These are phyloP conservation scores for Lachancea lanzarotensis DNA, from an alignment of 805 yeast species.

Conservation along the genomic window DNA sequence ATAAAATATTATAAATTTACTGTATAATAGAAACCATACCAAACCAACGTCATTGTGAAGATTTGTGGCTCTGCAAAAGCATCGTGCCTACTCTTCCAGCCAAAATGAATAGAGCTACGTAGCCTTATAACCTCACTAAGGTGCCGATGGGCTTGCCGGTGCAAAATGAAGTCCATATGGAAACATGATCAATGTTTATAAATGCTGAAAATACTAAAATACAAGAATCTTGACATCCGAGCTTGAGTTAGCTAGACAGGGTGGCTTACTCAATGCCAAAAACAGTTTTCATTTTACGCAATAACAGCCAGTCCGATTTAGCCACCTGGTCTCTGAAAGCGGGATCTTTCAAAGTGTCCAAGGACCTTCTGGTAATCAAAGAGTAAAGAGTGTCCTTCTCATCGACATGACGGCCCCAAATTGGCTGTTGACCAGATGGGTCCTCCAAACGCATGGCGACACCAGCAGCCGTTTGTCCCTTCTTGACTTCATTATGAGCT, in stretches of 20 bases:
- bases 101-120: too few species aligned
- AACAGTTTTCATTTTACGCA: constrained; percentile 80
- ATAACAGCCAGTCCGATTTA: constrained; percentile 91
- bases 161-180: background rate
- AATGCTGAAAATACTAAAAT: constrained; percentile 6
- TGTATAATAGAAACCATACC: background rate
- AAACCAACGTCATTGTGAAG: too few species aligned
- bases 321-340: constrained; percentile 93
- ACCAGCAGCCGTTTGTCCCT: constrained; percentile 96
- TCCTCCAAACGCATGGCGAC: constrained; percentile 97
- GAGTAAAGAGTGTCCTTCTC: constrained; percentile 88
- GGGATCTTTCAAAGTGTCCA: constrained; percentile 96
- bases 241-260: background rate
- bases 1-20: background rate
- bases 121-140: too few species aligned
- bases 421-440: constrained; percentile 87
- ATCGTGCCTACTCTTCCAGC: too few species aligned
- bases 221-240: constrained; percentile 2
- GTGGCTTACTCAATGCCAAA: constrained; percentile 57
- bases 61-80: too few species aligned
- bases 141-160: too few species aligned
- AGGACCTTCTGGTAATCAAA: constrained; percentile 80
- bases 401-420: constrained; percentile 99
- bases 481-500: constrained; percentile 69
- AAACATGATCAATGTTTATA: background rate